Evolutionary conservation across 202 grass and related monocot species (phyloP).

Genomic region (Zizania palustris): DNA sequence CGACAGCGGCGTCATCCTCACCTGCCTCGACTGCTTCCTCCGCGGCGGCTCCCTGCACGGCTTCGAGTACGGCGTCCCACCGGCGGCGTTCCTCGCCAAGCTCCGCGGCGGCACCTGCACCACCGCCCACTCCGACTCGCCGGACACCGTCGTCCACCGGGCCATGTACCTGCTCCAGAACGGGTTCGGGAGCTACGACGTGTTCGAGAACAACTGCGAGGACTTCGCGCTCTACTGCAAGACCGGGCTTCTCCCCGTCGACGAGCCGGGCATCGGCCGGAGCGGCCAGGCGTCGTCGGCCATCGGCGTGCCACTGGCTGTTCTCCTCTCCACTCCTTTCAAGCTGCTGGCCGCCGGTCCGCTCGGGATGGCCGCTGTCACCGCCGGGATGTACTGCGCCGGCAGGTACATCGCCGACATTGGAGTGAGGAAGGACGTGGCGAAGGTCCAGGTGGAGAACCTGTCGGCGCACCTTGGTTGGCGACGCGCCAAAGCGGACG

Average conservation of each 20-base stretch:
- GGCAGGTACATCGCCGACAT: constrained; percentile 88
- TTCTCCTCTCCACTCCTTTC: constrained; percentile 75
- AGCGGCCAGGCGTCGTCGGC: constrained; percentile 83
- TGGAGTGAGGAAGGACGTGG: constrained; percentile 84
- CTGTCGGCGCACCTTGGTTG: constrained; percentile 65
- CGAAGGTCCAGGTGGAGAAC: constrained; percentile 80
- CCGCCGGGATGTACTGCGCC: constrained; percentile 75
- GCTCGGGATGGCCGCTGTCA: constrained; percentile 86
- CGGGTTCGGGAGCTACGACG: constrained; percentile 83
- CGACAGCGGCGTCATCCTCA: constrained; percentile 77
- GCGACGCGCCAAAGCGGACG: constrained; percentile 35
- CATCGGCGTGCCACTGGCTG: constrained; percentile 75
- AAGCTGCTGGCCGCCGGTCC: constrained; percentile 73
- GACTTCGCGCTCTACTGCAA: constrained; percentile 97
- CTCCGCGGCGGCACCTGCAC: constrained; percentile 91
- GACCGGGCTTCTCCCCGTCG: constrained; percentile 64
- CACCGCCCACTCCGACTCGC: constrained; percentile 55
- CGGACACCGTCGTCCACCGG: constrained; percentile 57
- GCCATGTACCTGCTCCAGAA: constrained; percentile 89
- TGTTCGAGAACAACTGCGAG: constrained; percentile 99
- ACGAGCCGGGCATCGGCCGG: constrained; percentile 54
- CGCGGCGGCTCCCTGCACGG: constrained; percentile 68
- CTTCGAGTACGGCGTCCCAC: constrained; percentile 71
- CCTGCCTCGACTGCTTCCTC: constrained; percentile 92
- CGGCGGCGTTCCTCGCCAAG: constrained; percentile 74